phyloP scores from a whole-genome alignment of 148 eudicot species.

The Chenopodium quinoa region DNA sequence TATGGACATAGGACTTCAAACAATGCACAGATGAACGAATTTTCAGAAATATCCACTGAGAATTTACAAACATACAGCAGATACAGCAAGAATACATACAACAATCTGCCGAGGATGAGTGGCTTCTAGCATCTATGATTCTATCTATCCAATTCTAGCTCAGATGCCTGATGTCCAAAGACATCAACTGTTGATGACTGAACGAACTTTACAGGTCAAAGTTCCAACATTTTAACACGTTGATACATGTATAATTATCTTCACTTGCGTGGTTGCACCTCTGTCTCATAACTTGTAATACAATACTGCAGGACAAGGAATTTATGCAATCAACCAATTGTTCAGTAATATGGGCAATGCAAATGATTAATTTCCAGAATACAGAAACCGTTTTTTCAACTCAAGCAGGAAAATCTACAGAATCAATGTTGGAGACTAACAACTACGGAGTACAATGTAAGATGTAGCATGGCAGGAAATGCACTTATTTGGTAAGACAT shows the following conservation, averaged over 20 bases:
- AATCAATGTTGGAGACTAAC: background rate
- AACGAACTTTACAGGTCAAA: slow-evolving; percentile 1
- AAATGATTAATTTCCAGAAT: background rate
- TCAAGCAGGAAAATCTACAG: background rate
- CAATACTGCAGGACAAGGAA: background rate
- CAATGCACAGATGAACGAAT: background rate
- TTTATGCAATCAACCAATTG: background rate
- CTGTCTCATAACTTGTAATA: background rate
- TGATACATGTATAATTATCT: background rate
- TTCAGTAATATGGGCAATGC: background rate
- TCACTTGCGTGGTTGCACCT: background rate
- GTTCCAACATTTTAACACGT: background rate
- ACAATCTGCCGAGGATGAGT: background rate
- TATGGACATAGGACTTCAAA: background rate
- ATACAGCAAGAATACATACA: slow-evolving; percentile 1
- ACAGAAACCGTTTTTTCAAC: background rate
- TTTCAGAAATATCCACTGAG: background rate
- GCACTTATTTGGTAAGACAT: too few relatives aligned
- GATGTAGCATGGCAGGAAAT: too few relatives aligned
- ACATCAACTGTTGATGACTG: background rate
- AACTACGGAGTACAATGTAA: background rate
- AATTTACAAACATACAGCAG: slow-evolving; percentile 21
- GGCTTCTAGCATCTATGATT: background rate
- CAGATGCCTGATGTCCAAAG: background rate
- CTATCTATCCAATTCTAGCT: background rate